Evolutionary conservation across 768 basidiomycete genomes (phyloP), one percentile per base, ranked within the genome.

Genomic region (Russula sp.): DNA sequence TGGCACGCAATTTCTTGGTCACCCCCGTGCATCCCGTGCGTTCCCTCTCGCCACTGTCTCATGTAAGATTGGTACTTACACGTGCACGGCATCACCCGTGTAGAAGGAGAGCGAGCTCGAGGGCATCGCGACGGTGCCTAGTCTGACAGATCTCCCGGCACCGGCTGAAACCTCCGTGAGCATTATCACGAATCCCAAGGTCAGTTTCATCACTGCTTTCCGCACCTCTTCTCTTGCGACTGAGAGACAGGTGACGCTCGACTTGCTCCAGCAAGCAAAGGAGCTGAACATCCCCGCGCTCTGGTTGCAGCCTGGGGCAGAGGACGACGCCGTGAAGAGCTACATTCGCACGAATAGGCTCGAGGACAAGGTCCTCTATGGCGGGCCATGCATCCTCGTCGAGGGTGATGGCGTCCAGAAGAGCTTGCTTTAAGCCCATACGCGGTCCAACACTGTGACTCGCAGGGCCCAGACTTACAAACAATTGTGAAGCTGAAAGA

Each of bases 291-390:
- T 91, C n/a, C 87, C 86, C 6, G 80, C 85, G 3, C 78, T 94
- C 49, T 96, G 94, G 94, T 81, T 95, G 35, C 94, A 96, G 72
- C 94, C 94, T 7, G 93, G 92, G 22, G 90, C 92, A 7, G 85
- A 88, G 66, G 86, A 91, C 68, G 79, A 77, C 18, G 74, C 75
- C 2, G 90, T 94, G 52, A 73, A 78, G 16, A 69, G 77, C 16
- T 94, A 82, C 68, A 84, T 94, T 71, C 79, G 82, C 45, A 81
- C 84, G 62, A 84, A 87, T 55, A 81, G 78, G 5, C 73, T 93
- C 67, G 74, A 77, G 39, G 84, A 85, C 70, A 79, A 79, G 62
- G 88, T 91, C n/a, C 81, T 96, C 55, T 84, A 82, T 71, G 87
- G 89, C 32, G 94, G 94, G 10, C 86, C 89, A 10, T 96, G 94